These are phyloP conservation scores for Phyllosticta capitalensis DNA, from an alignment of 2,329 filamentous ascomycete species.

Conservation along the genomic window DNA sequence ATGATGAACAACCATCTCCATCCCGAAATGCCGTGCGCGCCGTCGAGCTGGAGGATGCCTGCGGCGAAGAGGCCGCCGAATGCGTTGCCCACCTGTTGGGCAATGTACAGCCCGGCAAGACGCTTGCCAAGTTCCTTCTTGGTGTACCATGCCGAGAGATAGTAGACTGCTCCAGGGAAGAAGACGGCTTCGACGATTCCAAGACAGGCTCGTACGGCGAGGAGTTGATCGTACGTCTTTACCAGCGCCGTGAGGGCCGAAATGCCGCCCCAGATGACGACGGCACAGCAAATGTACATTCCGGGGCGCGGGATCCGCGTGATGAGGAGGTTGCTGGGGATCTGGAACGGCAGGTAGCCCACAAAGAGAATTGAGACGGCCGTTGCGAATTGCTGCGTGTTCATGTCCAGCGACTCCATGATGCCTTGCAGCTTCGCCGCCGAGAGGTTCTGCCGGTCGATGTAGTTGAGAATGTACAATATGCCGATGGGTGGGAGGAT, in stretches of 20 bases:
- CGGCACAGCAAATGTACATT: conserved; percentile 26
- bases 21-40: background rate
- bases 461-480: too few species aligned
- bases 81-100: conserved; percentile 7
- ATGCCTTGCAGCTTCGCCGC: conserved; percentile 55
- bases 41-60: conserved; percentile 22
- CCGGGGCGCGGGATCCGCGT: conserved; percentile 24
- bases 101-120: conserved; percentile 11
- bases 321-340: conserved; percentile 36
- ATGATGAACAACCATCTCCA: conserved; percentile 6
- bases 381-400: conserved; percentile 23
- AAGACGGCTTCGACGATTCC: conserved; percentile 30
- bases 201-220: conserved; percentile 27
- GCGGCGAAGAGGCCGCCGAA: conserved; percentile 12
- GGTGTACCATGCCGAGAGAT: conserved; percentile 15
- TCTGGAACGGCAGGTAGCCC: conserved; percentile 25
- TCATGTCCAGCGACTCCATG: conserved; percentile 33
- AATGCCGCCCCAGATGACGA: conserved; percentile 32
- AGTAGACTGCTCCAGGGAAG: conserved; percentile 14
- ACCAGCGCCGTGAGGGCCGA: conserved; percentile 26
- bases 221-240: conserved; percentile 27
- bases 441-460: conserved; percentile 54
- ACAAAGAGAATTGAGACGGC: conserved; percentile 51
- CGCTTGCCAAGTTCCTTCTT: conserved; percentile 13
- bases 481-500: too few species aligned